A percentile compares a stretch with the other conserved stretches of the same genome.
These are phyloP conservation scores for Hypericum androsaemum DNA, from an alignment of 345 rosid species.

Conservation along the genomic window DNA sequence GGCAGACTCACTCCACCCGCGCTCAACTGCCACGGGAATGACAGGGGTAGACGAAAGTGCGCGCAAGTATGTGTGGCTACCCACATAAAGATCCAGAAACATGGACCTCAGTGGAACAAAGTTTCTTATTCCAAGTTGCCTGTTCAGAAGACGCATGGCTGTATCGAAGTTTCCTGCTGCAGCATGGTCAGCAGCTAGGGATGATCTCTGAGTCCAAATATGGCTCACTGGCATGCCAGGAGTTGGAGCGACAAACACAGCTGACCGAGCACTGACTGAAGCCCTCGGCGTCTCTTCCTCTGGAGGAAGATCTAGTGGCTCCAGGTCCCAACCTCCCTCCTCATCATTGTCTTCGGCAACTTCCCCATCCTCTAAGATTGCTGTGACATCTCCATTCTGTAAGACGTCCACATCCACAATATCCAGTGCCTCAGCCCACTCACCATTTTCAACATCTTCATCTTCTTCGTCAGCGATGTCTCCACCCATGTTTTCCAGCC, in stretches of 20 bases:
- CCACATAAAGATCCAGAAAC: conserved; percentile 65
- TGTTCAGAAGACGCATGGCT: conserved; percentile 75
- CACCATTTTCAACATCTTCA: conserved; percentile 51
- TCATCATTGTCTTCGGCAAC: conserved; percentile 56
- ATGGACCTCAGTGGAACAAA: conserved; percentile 58
- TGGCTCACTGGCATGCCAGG: conserved; percentile 85
- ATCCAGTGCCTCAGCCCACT: conserved; percentile 86
- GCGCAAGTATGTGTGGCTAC: conserved; percentile 75
- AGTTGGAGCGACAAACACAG: conserved; percentile 72
- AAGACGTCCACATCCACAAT: conserved; percentile 54
- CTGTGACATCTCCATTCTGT: conserved; percentile 49
- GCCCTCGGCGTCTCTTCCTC: conserved; percentile 73
- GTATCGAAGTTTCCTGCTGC: conserved; percentile 91
- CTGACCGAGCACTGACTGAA: conserved; percentile 45
- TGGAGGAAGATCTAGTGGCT: conserved; percentile 80
- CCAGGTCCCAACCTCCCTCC: conserved; percentile 92
- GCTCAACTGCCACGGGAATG: conserved; percentile 66
- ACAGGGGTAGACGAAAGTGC: conserved; percentile 76
- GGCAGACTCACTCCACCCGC: conserved; percentile 71
- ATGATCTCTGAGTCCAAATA: conserved; percentile 79
- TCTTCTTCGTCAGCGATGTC: conserved; percentile 60
- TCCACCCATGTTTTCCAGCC: conserved; percentile 46
- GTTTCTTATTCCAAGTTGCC: conserved; percentile 86
- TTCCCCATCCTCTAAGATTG: conserved; percentile 56
- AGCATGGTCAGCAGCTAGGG: conserved; percentile 87